Evolutionary conservation across 257 asterid species (phyloP).

Genomic region (Ballota nigra): DNA sequence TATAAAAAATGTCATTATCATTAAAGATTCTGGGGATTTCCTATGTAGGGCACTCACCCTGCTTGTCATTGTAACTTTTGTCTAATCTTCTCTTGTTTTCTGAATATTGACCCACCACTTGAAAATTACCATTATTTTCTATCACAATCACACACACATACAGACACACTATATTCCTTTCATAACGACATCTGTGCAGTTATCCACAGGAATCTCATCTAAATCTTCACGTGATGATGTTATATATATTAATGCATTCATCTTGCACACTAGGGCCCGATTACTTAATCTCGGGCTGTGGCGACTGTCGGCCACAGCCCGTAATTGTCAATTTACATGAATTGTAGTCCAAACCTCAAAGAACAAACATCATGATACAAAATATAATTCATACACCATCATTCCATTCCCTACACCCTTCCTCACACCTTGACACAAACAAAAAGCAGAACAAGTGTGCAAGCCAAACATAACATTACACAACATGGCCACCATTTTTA

Average conservation of each 20-base stretch:
- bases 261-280: slow-evolving; percentile 19
- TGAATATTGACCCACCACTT: neutral
- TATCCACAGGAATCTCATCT: slow-evolving; percentile 21
- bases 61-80: neutral
- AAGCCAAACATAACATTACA: slow-evolving; percentile 19
- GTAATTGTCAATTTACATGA: too few species aligned
- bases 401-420: slow-evolving; percentile 25
- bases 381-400: slow-evolving; percentile 21
- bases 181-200: neutral
- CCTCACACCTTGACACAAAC: slow-evolving; percentile 16
- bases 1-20: neutral
- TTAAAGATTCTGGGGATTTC: neutral
- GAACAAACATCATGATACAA: slow-evolving; percentile 12
- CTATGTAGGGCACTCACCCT: too few species aligned
- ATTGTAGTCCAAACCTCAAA: neutral
- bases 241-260: neutral
- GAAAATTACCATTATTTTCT: slow-evolving; percentile 2
- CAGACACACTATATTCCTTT: neutral
- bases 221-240: neutral
- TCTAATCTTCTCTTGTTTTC: neutral
- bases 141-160: slow-evolving; percentile 21
- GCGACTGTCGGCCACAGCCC: too few species aligned
- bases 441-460: neutral
- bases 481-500: slow-evolving; percentile 11
- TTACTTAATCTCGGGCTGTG: neutral